Percentiles rank a stretch among this genome's conserved stretches.
Conservation (phyloP, 202 grass and related monocot genomes). For the Sporobolus alterniflorus region DNA sequence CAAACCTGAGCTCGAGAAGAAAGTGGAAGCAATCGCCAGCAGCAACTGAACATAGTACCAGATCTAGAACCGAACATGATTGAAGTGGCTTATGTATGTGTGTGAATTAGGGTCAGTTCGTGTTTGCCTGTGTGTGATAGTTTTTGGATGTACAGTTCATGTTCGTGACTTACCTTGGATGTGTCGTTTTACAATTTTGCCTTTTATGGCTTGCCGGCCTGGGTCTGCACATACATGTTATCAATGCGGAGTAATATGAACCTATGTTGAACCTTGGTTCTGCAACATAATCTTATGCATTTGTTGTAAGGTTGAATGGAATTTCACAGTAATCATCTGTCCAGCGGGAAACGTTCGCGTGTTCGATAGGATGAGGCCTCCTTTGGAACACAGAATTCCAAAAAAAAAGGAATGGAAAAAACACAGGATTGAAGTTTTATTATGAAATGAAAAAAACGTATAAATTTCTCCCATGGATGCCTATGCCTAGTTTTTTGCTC, state of each 20-base stretch:
- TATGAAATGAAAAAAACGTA: too few relatives aligned
- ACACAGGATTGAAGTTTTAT: too few relatives aligned
- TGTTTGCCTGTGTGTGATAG: neutral
- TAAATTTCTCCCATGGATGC: too few relatives aligned
- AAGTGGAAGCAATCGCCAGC: slow-evolving; percentile 50
- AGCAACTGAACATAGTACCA: slow-evolving; percentile 6
- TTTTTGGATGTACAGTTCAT: slow-evolving; percentile 37
- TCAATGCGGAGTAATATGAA: neutral
- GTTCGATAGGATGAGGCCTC: too few relatives aligned
- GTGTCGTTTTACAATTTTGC: slow-evolving; percentile 30
- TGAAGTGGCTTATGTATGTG: neutral
- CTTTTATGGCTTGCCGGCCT: neutral
- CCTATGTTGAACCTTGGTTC: neutral
- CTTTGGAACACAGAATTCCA: too few relatives aligned
- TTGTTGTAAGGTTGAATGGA: too few relatives aligned
- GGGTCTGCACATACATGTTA: neutral
- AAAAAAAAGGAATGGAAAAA: too few relatives aligned
- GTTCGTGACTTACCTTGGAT: neutral
- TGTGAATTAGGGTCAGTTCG: neutral
- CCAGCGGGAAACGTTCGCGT: too few relatives aligned
- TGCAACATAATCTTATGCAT: neutral
- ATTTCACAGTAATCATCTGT: too few relatives aligned
- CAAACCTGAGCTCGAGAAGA: slow-evolving; percentile 89
- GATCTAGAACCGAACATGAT: slow-evolving; percentile 13
- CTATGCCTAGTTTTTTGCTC: too few relatives aligned